Evolutionary conservation across 2,329 filamentous ascomycete species (phyloP), one percentile per base, ranked within the genome.

Genomic region (Periconia sp.): DNA sequence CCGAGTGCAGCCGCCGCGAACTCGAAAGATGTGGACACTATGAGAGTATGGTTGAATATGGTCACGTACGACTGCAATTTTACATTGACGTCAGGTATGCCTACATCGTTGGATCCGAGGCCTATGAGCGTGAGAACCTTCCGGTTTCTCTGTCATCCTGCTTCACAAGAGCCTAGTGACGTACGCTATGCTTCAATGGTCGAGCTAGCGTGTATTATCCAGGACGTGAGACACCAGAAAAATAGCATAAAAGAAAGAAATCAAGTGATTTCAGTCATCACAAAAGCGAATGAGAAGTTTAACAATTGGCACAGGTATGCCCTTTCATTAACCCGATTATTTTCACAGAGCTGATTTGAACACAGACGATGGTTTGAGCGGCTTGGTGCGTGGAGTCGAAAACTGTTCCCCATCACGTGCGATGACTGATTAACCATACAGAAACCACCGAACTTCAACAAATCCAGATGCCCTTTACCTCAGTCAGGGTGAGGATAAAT

Each of bases 1-100:
- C 5, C 23, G 23, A 27, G 5, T 27, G 23, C 23, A 3, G 23
- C 23, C 8, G 23, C 8, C 23, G 23, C 23, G 8, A 27, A 6
- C 13, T 11, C 18, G 19, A n/a, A 44, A 10, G 41, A 44, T 19
- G 6, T 44, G 41, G 41, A 44, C 13, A 17, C 6, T n/a, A 44
- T 44, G 41, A 18, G 41, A 14, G 41, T 44, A n/a, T 44, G 41
- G 41, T 23, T 44, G 15, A 44, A 44, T 44, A 44, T 44, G 17
- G 41, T 44, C 14, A 44, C 41, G 23, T 44, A 44, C n/a, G 41
- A 44, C 41, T 44, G 41, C n/a, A 44, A 44, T 44, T n/a, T 44
- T 44, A 44, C 41, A n/a, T 44, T 44, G 17, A 44, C 41, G 11
- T 44, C 41, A 19, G 41, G 41, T 19, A 17, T 44, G 41, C 41